Percentiles rank a stretch among this genome's conserved stretches.
phyloP scores from a whole-genome alignment of 2,329 filamentous ascomycete genomes.

The Akanthomyces uredinophilus region DNA sequence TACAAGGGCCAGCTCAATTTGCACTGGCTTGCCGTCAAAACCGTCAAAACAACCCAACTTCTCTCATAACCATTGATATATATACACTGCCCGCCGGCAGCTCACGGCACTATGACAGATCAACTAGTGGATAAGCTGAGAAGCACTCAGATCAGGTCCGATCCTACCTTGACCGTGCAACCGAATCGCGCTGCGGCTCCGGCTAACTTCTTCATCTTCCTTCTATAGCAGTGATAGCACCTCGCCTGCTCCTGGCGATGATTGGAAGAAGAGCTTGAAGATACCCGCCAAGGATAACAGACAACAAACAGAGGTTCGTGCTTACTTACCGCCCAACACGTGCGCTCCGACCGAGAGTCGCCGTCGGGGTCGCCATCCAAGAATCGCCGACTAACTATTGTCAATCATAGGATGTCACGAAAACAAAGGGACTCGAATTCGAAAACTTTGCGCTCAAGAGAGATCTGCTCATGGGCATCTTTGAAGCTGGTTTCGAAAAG shows the following conservation, averaged over 20 bases:
- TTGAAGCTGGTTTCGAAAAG: slow-evolving; percentile 98
- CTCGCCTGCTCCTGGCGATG: slow-evolving; percentile 40
- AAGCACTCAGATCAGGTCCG: slow-evolving; percentile 38
- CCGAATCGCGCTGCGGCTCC: slow-evolving; percentile 16
- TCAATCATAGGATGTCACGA: slow-evolving; percentile 79
- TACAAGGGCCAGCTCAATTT: neutral
- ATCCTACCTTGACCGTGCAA: neutral
- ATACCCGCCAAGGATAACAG: slow-evolving; percentile 69
- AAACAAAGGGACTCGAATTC: slow-evolving; percentile 95
- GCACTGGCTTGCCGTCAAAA: slow-evolving; percentile 18
- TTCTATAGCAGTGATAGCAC: slow-evolving; percentile 39
- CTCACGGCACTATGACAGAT: slow-evolving; percentile 37
- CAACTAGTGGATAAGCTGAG: slow-evolving; percentile 42
- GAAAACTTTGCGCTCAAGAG: slow-evolving; percentile 95
- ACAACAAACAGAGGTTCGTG: slow-evolving; percentile 70
- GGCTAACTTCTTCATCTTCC: slow-evolving; percentile 28
- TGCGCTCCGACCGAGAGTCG: neutral
- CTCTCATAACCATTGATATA: slow-evolving; percentile 8
- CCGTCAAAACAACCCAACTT: slow-evolving; percentile 18
- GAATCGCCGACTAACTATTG: neutral
- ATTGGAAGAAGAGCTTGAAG: slow-evolving; percentile 72
- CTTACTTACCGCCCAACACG: neutral
- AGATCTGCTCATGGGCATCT: slow-evolving; percentile 97
- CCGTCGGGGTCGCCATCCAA: neutral
- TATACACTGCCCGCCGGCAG: slow-evolving; percentile 23